Evolutionary conservation across 768 basidiomycete species (phyloP).

Genomic region (Exsudoporus frostii): DNA sequence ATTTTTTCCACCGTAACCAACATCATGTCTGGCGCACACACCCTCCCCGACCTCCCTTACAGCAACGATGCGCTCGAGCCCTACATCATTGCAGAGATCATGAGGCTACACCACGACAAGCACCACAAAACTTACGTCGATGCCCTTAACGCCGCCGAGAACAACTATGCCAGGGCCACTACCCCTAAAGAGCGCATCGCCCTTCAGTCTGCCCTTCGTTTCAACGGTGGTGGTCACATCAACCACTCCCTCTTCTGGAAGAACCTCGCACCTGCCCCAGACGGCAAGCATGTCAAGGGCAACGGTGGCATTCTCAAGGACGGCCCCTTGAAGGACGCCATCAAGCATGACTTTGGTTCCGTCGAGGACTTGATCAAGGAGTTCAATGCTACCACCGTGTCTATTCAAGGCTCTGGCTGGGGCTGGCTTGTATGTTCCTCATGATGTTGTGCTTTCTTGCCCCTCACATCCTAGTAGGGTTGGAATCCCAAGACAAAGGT

Average conservation of each 20-base stretch:
- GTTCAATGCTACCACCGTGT: slow-evolving; percentile 82
- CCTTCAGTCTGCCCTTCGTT: slow-evolving; percentile 24
- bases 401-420: slow-evolving; percentile 93
- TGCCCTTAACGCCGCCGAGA: slow-evolving; percentile 64
- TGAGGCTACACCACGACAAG: slow-evolving; percentile 92
- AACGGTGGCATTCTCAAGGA: slow-evolving; percentile 58
- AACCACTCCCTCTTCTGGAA: slow-evolving; percentile 98
- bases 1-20: slow-evolving; percentile 1
- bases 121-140: slow-evolving; percentile 96
- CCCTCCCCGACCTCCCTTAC: slow-evolving; percentile 76
- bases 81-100: slow-evolving; percentile 85
- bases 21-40: slow-evolving; percentile 45
- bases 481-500: slow-evolving; percentile 61
- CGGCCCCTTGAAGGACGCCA: slow-evolving; percentile 68
- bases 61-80: slow-evolving; percentile 90
- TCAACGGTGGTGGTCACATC: slow-evolving; percentile 56
- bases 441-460: not conserved
- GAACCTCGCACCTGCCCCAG: slow-evolving; percentile 71
- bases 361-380: slow-evolving; percentile 73
- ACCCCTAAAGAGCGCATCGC: slow-evolving; percentile 53
- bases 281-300: slow-evolving; percentile 51
- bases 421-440: slow-evolving; percentile 80
- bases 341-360: slow-evolving; percentile 62
- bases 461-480: slow-evolving; percentile 46
- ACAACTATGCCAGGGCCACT: slow-evolving; percentile 62